Conservation (phyloP, 768 basidiomycete genomes). For the Coprinellus micaceus region DNA sequence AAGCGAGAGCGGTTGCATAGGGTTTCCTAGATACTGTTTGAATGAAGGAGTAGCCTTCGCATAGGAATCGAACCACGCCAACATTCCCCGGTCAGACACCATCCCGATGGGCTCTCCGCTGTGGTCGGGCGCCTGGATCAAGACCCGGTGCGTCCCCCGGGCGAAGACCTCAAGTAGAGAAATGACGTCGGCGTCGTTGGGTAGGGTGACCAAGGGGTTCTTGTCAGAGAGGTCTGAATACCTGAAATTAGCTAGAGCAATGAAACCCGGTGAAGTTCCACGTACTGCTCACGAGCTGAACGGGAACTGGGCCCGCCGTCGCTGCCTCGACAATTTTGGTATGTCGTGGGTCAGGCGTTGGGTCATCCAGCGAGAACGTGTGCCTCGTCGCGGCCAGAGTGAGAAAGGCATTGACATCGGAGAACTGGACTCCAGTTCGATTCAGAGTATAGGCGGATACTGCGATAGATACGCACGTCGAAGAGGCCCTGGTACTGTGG, state of each 20-base stretch:
- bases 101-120: constrained; percentile 56
- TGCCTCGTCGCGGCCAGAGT: constrained; percentile 79
- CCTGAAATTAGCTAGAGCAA: constrained; percentile 7
- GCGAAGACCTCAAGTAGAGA: constrained; percentile 65
- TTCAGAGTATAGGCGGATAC: no score
- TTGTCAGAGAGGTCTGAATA: constrained; percentile 76
- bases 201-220: constrained; percentile 66
- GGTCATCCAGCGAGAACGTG: constrained; percentile 57
- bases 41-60: constrained; percentile 45
- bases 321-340: constrained; percentile 74
- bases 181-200: constrained; percentile 60
- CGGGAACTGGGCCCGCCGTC: constrained; percentile 67
- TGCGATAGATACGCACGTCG: constrained; percentile 48
- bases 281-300: constrained; percentile 76
- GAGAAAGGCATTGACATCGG: constrained; percentile 86
- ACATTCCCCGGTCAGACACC: constrained; percentile 70
- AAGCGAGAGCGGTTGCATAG: constrained; percentile 52
- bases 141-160: constrained; percentile 69
- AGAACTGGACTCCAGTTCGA: constrained; percentile 45
- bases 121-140: constrained; percentile 49
- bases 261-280: constrained; percentile 3
- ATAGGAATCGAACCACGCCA: constrained; percentile 63
- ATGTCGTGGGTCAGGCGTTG: constrained; percentile 55
- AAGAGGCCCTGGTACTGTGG: constrained; percentile 56
- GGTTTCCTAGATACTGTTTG: constrained; percentile 46